Percentiles rank a stretch among this genome's conserved stretches.
phyloP scores from a whole-genome alignment of 2,329 filamentous ascomycete species.

The Fusarium burgessii region DNA sequence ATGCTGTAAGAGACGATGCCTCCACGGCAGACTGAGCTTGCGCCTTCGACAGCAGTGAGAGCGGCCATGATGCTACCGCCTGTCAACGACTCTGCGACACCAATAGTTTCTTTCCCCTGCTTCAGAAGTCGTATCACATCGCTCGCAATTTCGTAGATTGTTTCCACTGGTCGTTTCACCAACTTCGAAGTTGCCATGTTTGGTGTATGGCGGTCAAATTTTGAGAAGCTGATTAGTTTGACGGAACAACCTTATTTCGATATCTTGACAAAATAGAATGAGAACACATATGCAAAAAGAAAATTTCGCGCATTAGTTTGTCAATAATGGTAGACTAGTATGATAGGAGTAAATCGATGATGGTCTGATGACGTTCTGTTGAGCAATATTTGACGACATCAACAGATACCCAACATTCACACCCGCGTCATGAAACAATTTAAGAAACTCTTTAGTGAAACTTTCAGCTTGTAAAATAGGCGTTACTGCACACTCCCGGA shows the following conservation, averaged over 20 bases:
- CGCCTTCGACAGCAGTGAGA: constrained; percentile 48
- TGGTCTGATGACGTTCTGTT: background rate
- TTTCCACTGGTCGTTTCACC: constrained; percentile 18
- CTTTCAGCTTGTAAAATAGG: too few relatives aligned
- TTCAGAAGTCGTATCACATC: constrained; percentile 33
- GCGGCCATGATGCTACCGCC: constrained; percentile 50
- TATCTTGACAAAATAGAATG: background rate
- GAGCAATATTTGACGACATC: background rate
- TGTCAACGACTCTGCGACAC: constrained; percentile 51
- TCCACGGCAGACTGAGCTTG: constrained; percentile 50
- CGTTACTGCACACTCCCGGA: background rate
- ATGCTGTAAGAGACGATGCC: constrained; percentile 52
- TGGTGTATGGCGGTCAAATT: too few relatives aligned
- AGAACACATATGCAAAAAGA: background rate
- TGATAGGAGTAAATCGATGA: background rate
- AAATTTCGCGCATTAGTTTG: background rate
- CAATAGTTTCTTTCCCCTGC: constrained; percentile 43
- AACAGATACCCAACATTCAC: background rate
- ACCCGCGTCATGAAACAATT: background rate
- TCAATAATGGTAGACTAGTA: background rate
- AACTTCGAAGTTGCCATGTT: constrained; percentile 12
- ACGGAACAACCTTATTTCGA: background rate
- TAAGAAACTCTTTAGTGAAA: background rate
- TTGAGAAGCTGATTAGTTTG: background rate
- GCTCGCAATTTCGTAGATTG: constrained; percentile 24